Evolutionary conservation across 192 early-diverging fungal species (phyloP).

Genomic region (Podila epicladia): DNA sequence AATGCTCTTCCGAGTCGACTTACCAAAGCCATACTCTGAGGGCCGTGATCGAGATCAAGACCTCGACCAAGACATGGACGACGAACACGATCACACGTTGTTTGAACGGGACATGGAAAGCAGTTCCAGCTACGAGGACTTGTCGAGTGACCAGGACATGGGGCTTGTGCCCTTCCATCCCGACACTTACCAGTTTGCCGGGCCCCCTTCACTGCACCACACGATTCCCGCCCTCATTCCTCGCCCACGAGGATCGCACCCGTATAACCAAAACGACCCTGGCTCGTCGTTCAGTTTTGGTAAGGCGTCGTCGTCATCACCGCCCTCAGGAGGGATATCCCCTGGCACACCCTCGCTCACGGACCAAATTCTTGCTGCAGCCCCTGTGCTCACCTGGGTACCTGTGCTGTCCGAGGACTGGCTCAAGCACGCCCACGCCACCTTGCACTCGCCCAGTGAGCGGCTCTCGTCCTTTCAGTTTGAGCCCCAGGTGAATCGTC

Average conservation of each 20-base stretch:
- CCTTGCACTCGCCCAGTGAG: constrained; percentile 20
- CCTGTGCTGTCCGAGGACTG: constrained; percentile 44
- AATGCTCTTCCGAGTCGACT: constrained; percentile 54
- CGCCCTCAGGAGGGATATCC: not conserved
- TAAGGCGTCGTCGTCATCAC: not conserved
- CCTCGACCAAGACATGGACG: constrained; percentile 6
- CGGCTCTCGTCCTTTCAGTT: constrained; percentile 39
- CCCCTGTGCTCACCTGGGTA: constrained; percentile 56
- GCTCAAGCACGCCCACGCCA: constrained; percentile 14
- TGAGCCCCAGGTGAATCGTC: constrained; percentile 32
- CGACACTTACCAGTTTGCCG: constrained; percentile 32
- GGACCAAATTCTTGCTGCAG: constrained; percentile 56
- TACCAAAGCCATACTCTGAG: constrained; percentile 27
- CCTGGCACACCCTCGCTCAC: constrained; percentile 33
- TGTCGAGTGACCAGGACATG: constrained; percentile 42
- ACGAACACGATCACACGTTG: not conserved
- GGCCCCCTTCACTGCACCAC: constrained; percentile 8
- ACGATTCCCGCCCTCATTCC: constrained; percentile 10
- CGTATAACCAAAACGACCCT: not conserved
- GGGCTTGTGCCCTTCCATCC: constrained; percentile 39
- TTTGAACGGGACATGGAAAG: not conserved
- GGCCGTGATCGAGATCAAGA: not conserved
- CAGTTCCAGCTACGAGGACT: constrained; percentile 2
- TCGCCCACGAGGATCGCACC: constrained; percentile 15
- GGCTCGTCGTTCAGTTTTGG: too few relatives aligned